Percentiles rank a stretch among this genome's conserved stretches.
phyloP scores from a whole-genome alignment of 1,284 basidiomycete genomes.

The Rhodotorula sp. region DNA sequence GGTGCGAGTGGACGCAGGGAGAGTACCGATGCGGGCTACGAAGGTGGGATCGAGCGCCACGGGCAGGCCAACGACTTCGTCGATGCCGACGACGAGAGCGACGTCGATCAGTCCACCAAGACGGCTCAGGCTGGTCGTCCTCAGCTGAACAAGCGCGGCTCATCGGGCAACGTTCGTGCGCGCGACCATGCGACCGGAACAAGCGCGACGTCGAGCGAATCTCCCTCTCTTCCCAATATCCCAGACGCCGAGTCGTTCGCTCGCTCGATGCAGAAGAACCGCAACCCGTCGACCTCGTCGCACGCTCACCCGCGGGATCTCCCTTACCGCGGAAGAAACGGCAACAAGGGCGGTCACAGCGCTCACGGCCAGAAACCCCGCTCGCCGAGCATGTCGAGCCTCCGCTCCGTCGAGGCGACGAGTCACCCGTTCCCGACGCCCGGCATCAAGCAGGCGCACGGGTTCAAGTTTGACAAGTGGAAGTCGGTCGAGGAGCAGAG shows the following conservation, averaged over 20 bases:
- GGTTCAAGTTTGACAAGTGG: slow-evolving; percentile 43
- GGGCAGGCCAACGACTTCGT: slow-evolving; percentile 38
- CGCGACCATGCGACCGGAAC: slow-evolving; percentile 7
- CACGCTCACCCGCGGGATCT: slow-evolving; percentile 32
- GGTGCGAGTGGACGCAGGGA: neutral
- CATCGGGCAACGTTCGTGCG: neutral
- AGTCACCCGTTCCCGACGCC: slow-evolving; percentile 45
- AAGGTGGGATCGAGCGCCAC: slow-evolving; percentile 35
- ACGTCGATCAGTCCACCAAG: no score
- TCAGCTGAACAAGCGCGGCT: neutral
- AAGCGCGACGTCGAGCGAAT: slow-evolving; percentile 4
- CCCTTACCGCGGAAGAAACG: slow-evolving; percentile 17
- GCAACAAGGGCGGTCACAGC: slow-evolving; percentile 2
- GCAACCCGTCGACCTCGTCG: slow-evolving; percentile 33
- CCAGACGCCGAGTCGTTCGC: slow-evolving; percentile 30
- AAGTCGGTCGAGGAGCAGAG: slow-evolving; percentile 54
- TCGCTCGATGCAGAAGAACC: slow-evolving; percentile 32
- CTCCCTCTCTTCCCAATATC: slow-evolving; percentile 21
- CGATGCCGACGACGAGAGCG: slow-evolving; percentile 17
- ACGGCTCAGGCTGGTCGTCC: neutral
- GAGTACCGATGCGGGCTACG: slow-evolving; percentile 32
- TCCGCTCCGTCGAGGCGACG: slow-evolving; percentile 32
- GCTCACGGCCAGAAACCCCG: slow-evolving; percentile 8
- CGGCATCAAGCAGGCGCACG: slow-evolving; percentile 40
- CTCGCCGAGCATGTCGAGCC: slow-evolving; percentile 30